phyloP scores from a whole-genome alignment of 371 early-diverging fungal species.

The Syncephalastrum racemosum region DNA sequence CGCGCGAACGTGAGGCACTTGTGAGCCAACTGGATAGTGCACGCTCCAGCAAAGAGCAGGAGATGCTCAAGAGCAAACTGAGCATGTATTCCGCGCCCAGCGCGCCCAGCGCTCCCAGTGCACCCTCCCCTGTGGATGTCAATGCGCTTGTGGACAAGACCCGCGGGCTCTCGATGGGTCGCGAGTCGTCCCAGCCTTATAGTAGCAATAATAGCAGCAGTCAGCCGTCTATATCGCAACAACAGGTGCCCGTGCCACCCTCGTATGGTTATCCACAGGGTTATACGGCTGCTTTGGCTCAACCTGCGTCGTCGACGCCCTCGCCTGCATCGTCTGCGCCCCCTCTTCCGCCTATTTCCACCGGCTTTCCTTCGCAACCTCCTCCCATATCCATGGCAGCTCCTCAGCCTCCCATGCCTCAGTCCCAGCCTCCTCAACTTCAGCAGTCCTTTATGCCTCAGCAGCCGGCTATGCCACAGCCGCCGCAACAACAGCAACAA shows the following conservation, averaged over 20 bases:
- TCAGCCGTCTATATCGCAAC: slow-evolving; percentile 1
- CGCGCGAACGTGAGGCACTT: slow-evolving; percentile 64
- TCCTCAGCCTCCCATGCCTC: slow-evolving; percentile 5
- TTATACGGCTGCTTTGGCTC: slow-evolving; percentile 14
- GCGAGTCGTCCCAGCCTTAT: too few species aligned
- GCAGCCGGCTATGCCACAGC: slow-evolving; percentile 1
- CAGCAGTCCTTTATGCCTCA: not conserved
- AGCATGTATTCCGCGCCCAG: slow-evolving; percentile 22
- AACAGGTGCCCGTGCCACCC: slow-evolving; percentile 23
- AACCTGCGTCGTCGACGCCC: slow-evolving; percentile 7
- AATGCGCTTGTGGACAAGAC: too few species aligned
- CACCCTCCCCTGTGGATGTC: too few species aligned
- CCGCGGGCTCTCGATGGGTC: too few species aligned
- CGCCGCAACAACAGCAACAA: slow-evolving; percentile 3
- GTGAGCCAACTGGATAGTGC: slow-evolving; percentile 55
- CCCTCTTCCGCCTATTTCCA: too few species aligned
- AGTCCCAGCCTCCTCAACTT: not conserved
- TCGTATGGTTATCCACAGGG: slow-evolving; percentile 29
- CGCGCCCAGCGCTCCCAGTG: slow-evolving; percentile 12
- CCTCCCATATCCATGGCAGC: not conserved
- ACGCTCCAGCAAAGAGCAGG: slow-evolving; percentile 67
- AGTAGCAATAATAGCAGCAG: too few species aligned
- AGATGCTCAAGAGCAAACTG: slow-evolving; percentile 68
- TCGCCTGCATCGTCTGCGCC: slow-evolving; percentile 7
- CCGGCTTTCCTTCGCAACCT: too few species aligned